Conservation (phyloP, 169 alveolate species). For the Ichthyophthirius multifiliis region DNA sequence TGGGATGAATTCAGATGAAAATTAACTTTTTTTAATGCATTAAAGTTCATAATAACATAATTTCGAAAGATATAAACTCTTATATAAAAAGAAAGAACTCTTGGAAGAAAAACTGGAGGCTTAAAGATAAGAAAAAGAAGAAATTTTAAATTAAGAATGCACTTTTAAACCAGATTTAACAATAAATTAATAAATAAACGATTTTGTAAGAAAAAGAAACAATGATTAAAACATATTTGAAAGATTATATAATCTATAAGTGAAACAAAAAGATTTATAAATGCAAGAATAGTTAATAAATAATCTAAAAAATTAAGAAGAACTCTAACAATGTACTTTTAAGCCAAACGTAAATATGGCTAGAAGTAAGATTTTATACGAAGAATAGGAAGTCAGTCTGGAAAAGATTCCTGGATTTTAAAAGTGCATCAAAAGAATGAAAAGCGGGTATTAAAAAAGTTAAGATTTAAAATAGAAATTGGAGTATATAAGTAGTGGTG, state of each 20-base stretch:
- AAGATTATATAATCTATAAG: not conserved
- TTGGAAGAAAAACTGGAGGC: not conserved
- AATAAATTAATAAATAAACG: not conserved
- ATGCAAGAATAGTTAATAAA: not conserved
- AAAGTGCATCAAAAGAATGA: not conserved
- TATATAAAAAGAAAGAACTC: not conserved
- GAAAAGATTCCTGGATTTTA: not conserved
- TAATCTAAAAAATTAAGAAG: not conserved
- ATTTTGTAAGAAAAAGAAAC: not conserved
- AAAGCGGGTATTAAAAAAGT: not conserved
- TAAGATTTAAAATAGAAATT: not conserved
- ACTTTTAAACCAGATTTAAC: slow-evolving; percentile 1
- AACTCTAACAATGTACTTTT: not conserved
- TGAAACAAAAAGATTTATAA: not conserved
- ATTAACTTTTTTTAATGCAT: not conserved
- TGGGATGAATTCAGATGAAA: slow-evolving; percentile 1
- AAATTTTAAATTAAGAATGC: not conserved
- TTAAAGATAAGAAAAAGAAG: not conserved
- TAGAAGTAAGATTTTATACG: not conserved
- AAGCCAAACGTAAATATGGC: not conserved
- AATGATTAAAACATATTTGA: not conserved
- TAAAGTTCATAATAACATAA: not conserved
- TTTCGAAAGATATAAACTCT: not conserved
- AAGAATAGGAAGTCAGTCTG: not conserved
- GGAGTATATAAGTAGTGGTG: not conserved